Evolutionary conservation across 768 basidiomycete genomes (phyloP), one percentile per base, ranked within the genome.

Genomic region (Boletus patriciae): DNA sequence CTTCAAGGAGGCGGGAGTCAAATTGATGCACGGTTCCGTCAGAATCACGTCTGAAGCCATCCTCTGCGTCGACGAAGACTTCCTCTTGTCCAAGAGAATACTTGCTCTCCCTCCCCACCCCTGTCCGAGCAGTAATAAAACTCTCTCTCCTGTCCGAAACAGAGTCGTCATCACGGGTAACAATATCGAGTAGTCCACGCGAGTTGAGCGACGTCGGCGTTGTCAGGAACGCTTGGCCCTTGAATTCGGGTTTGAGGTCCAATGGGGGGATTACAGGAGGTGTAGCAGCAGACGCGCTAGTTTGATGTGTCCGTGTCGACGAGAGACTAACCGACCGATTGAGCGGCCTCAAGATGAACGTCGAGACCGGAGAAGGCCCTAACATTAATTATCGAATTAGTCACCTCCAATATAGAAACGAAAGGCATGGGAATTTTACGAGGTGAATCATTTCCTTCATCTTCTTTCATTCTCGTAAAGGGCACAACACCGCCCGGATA

Each of bases 311-410:
- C 43, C 78, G 78, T 16, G 84, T 84, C 2, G 87, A 88, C 1
- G 80, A 81, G 55, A 86, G 78, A 25, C 85, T 87, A 42, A 80
- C 74, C 6, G 87, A 84, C 34, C 87, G 77, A 64, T 87, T 89
- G 54, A 88, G 70, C 13, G 82, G 83, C 3, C 88, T 81, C 7
- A 80, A 77, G 44, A 90, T 75, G 65, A 90, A 89, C 0, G 83
- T 74, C 9, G 78, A 77, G 60, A 81, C 71, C 13, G 78, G 78
- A 15, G 82, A 83, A 16, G 81, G 81, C 38, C 80, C 82, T 80
- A 42, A 38, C 18, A 27, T 48, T 11, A 16, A 49, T 34, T 10
- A 37, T 16, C 33, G 8, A 40, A 45, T 67, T 10, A 69, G 48
- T 27, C 3, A 12, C 34, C 36, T 45, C 19, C 21, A 29, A n/a